These are phyloP conservation scores for Xylogone sp. DNA, from an alignment of 2,329 filamentous ascomycete species.

Conservation along the genomic window DNA sequence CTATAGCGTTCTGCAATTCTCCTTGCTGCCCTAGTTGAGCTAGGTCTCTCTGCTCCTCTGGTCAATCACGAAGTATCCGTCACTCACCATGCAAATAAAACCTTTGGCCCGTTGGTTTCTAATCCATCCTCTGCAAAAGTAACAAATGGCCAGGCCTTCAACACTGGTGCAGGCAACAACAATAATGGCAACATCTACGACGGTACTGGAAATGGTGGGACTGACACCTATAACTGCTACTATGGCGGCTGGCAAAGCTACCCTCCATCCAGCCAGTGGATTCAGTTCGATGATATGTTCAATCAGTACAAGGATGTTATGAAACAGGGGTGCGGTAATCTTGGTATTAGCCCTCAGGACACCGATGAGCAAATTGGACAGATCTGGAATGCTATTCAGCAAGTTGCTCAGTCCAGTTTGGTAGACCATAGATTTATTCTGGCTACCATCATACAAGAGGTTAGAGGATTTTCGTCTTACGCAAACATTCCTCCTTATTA, in stretches of 20 bases:
- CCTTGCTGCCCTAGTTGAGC: not conserved
- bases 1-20: not conserved
- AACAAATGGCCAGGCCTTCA: slow-evolving; percentile 8
- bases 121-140: slow-evolving; percentile 7
- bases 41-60: not conserved
- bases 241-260: slow-evolving; percentile 21
- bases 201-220: slow-evolving; percentile 7
- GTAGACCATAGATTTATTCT: slow-evolving; percentile 29
- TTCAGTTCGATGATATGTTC: slow-evolving; percentile 25
- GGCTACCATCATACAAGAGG: slow-evolving; percentile 29
- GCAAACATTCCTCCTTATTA: not conserved
- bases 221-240: slow-evolving; percentile 28
- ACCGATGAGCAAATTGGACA: slow-evolving; percentile 13
- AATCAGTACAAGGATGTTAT: slow-evolving; percentile 12
- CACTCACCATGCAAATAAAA: not conserved
- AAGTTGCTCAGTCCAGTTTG: slow-evolving; percentile 14
- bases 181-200: slow-evolving; percentile 16
- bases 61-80: not conserved
- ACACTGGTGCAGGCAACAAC: slow-evolving; percentile 9
- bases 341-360: slow-evolving; percentile 14
- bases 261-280: slow-evolving; percentile 19
- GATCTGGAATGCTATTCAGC: slow-evolving; percentile 20
- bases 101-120: not conserved
- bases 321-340: slow-evolving; percentile 14
- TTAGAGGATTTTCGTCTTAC: too few relatives aligned